Evolutionary conservation across 306 rosid species (phyloP), one percentile per base, ranked within the genome.

Genomic region (Cicer chorassanicum): DNA sequence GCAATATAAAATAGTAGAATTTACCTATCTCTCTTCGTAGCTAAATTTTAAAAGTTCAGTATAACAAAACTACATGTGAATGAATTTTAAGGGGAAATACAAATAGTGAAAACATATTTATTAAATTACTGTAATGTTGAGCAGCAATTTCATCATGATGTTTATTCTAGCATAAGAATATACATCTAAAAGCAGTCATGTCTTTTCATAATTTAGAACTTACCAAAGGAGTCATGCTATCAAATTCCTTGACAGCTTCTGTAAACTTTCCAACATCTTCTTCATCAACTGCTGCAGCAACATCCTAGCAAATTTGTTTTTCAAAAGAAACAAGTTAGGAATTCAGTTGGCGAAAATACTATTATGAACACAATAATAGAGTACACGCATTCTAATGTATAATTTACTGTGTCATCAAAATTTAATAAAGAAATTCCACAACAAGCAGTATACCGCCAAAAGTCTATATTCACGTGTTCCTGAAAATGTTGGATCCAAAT

Each of bases 161-260:
- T 42, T 45, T 44, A 53, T 21, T 63, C 53, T 45, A 24, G 61
- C 6, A 18, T 12, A 29, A 41, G 55, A 53, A 43, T 51, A 41
- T 11, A 39, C 7, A 18, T 19, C 21, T 51, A 57, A 50, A 50
- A 49, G 2, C n/a, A 12, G 24, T 60, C 7, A 14, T 4, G 40
- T 49, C 7, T 78, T 76, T 44, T 48, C 55, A 4, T 11, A 66
- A 68, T 45, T 39, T 42, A 7, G 76, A 38, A 63, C 42, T 80
- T 86, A 95, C 99, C 97, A 95, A 83, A 61, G 96, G 88, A 79
- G 96, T 89, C 97, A 95, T 90, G 86, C 98, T 85, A 81, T 95
- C 98, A 65, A 95, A 95, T 71, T 95, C 99, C 88, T 95, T 92
- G 60, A 95, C 71, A 74, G 84, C 99, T 70, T 86, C 96, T 39